phyloP scores from a whole-genome alignment of 768 basidiomycete genomes.

The Pleurotus sapidus region DNA sequence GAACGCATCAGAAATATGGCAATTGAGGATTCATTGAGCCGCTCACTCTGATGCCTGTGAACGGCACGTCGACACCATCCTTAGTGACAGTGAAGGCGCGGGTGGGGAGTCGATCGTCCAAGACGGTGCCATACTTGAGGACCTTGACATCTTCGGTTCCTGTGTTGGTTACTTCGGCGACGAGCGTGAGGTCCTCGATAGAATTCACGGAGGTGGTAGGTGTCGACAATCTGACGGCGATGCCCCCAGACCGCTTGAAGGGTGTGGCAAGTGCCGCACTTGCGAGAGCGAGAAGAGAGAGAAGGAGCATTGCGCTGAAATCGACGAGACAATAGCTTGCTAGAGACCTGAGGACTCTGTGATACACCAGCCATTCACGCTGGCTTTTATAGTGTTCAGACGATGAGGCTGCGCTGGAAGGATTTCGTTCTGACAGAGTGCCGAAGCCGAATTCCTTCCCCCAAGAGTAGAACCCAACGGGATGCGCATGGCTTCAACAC shows the following conservation, averaged over 20 bases:
- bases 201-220: constrained; percentile 29
- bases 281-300: constrained; percentile 23
- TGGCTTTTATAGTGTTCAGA: too few relatives aligned
- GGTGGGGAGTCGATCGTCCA: constrained; percentile 43
- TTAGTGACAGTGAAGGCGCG: constrained; percentile 34
- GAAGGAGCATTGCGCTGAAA: constrained; percentile 23
- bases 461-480: too few relatives aligned
- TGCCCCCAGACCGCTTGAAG: constrained; percentile 24
- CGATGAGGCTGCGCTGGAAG: too few relatives aligned
- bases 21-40: not conserved
- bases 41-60: constrained; percentile 41
- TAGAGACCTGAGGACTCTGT: too few relatives aligned
- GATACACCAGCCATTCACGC: too few relatives aligned
- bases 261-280: constrained; percentile 26
- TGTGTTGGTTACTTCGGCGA: constrained; percentile 38
- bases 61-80: constrained; percentile 32
- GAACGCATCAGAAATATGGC: too few relatives aligned
- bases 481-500: too few relatives aligned
- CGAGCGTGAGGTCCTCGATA: constrained; percentile 35
- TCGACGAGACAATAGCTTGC: too few relatives aligned
- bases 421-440: too few relatives aligned
- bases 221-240: constrained; percentile 27
- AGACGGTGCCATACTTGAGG: constrained; percentile 41
- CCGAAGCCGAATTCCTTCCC: too few relatives aligned
- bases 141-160: constrained; percentile 34